phyloP scores from a whole-genome alignment of 139 green algal genomes.

The Picocystis salinarum region DNA sequence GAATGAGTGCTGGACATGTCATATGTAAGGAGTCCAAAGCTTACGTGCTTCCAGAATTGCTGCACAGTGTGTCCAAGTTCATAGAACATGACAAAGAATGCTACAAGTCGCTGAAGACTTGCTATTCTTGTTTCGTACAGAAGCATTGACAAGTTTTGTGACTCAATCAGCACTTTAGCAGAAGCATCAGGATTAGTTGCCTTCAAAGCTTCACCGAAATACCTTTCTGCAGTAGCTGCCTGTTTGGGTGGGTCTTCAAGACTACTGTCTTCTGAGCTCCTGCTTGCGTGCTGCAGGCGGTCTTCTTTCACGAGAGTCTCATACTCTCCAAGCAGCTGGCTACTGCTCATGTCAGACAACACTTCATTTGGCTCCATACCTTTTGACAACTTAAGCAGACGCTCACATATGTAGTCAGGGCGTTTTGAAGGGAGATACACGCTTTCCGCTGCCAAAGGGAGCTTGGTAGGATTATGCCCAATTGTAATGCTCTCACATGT shows the following conservation, averaged over 20 bases:
- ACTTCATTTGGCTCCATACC: too few species aligned
- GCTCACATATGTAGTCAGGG: conserved; percentile 8
- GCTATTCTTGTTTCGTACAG: conserved; percentile 12
- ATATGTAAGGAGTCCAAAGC: conserved; percentile 9
- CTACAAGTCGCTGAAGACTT: conserved; percentile 6
- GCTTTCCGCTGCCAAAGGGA: conserved; percentile 1
- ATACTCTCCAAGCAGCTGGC: too few species aligned
- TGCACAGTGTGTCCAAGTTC: conserved; percentile 8
- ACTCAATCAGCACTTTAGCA: too few species aligned
- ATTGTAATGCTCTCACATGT: conserved; percentile 12
- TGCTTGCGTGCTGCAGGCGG: too few species aligned
- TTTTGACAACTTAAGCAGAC: too few species aligned
- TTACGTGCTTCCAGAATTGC: conserved; percentile 5
- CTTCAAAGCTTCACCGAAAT: too few species aligned
- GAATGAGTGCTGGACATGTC: conserved; percentile 12
- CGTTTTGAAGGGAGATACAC: conserved; percentile 3
- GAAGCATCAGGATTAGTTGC: too few species aligned
- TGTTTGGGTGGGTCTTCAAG: too few species aligned
- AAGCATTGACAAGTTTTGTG: conserved; percentile 7
- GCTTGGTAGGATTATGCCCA: conserved; percentile 8
- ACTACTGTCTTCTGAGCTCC: too few species aligned
- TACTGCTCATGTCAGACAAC: too few species aligned
- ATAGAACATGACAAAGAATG: conserved; percentile 14
- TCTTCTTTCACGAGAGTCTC: too few species aligned
- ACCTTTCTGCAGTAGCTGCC: too few species aligned